Percentiles rank a stretch among this genome's conserved stretches.
Conservation (phyloP, 257 asterid genomes). For the Verbascum thapsus region DNA sequence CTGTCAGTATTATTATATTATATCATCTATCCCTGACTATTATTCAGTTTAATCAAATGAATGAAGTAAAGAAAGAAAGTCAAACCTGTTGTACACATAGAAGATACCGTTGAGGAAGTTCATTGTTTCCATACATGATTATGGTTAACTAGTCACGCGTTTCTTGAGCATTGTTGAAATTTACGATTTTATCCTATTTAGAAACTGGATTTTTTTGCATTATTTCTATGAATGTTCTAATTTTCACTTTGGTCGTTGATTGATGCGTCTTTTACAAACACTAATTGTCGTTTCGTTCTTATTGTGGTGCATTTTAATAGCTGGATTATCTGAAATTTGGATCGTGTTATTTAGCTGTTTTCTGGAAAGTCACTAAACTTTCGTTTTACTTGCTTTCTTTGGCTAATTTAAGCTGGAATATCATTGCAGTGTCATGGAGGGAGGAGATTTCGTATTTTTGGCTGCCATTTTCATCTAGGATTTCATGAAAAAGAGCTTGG, state of each 20-base stretch:
- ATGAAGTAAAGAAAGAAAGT: constrained; percentile 19
- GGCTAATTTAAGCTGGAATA: not conserved
- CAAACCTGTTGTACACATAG: no score
- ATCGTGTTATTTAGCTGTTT: constrained; percentile 9
- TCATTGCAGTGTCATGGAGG: no score
- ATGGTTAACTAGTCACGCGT: not conserved
- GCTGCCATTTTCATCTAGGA: not conserved
- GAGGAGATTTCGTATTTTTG: not conserved
- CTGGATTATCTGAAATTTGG: not conserved
- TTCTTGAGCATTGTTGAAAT: constrained; percentile 2
- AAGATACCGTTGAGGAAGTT: not conserved
- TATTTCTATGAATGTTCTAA: constrained; percentile 9
- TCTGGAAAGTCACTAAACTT: not conserved
- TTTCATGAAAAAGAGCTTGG: no score
- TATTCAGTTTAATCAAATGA: constrained; percentile 7
- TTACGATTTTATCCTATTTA: constrained; percentile 7
- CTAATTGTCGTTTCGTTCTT: constrained; percentile 1
- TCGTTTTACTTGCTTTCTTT: not conserved
- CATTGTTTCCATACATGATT: constrained; percentile 13
- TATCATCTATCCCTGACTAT: not conserved
- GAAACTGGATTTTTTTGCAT: constrained; percentile 1
- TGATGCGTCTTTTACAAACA: constrained; percentile 19
- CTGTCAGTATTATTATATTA: not conserved
- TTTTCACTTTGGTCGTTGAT: constrained; percentile 8
- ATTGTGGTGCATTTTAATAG: not conserved